These are phyloP conservation scores for Phaeosphaeriaceae sp. DNA, from an alignment of 2,329 filamentous ascomycete species.

Conservation along the genomic window DNA sequence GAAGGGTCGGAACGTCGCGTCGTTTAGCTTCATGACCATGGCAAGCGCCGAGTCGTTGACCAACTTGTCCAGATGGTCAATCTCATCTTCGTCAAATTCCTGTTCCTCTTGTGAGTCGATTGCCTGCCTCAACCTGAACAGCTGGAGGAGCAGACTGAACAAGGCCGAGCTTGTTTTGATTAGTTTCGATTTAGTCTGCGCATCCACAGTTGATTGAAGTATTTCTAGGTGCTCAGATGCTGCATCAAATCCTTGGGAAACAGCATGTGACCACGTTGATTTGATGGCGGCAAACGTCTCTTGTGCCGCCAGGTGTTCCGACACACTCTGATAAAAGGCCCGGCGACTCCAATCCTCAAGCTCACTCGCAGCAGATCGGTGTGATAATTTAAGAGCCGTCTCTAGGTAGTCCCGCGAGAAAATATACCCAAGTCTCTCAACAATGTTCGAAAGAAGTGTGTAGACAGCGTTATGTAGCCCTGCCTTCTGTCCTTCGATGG, in stretches of 20 bases:
- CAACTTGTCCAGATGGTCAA: constrained; percentile 67
- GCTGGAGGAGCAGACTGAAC: constrained; percentile 64
- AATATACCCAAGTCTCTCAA: constrained; percentile 89
- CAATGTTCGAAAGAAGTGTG: constrained; percentile 77
- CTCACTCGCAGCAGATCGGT: constrained; percentile 69
- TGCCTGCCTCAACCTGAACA: constrained; percentile 67
- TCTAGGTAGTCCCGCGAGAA: constrained; percentile 77
- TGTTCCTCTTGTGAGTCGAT: constrained; percentile 47
- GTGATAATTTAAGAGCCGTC: constrained; percentile 73
- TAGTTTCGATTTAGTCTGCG: constrained; percentile 78
- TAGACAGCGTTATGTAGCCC: constrained; percentile 83
- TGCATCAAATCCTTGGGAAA: constrained; percentile 64
- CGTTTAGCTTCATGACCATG: constrained; percentile 97
- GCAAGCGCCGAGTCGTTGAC: constrained; percentile 77
- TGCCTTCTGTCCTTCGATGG: constrained; percentile 60
- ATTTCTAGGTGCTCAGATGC: constrained; percentile 72
- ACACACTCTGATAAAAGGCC: constrained; percentile 75
- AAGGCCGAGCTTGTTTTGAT: constrained; percentile 74
- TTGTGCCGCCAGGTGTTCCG: constrained; percentile 77
- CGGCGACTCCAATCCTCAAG: constrained; percentile 68
- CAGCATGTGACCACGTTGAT: constrained; percentile 72
- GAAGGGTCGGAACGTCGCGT: constrained; percentile 88
- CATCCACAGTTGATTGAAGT: constrained; percentile 74
- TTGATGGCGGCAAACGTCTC: constrained; percentile 77
- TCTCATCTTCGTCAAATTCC: constrained; percentile 55